These are phyloP conservation scores for Porcisia hertigi DNA, from an alignment of 208 protist species.

Conservation along the genomic window DNA sequence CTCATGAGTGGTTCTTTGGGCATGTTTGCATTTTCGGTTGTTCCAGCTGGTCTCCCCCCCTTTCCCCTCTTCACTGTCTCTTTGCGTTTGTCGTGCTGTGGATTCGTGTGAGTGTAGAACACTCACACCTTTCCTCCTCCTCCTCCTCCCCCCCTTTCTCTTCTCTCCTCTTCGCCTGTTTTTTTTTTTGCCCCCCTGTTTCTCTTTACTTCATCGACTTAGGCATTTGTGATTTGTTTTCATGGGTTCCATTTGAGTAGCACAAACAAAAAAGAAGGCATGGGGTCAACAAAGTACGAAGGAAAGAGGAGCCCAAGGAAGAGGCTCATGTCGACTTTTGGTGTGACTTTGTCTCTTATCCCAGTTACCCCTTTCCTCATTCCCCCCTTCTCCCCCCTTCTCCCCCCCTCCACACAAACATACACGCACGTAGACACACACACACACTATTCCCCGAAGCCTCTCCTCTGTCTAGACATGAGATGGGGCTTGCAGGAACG, in stretches of 20 bases:
- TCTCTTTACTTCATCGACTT: background rate
- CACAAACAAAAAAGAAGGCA: background rate
- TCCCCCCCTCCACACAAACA: background rate
- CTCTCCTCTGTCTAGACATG: too few species aligned
- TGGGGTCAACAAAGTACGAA: background rate
- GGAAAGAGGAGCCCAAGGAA: conserved; percentile 2
- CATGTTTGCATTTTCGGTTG: too few species aligned
- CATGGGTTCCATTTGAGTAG: background rate
- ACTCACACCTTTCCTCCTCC: background rate
- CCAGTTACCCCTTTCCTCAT: background rate
- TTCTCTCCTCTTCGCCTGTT: background rate
- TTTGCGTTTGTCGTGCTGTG: background rate
- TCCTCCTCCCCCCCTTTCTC: background rate
- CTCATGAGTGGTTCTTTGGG: too few species aligned
- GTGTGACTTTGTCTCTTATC: background rate
- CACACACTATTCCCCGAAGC: too few species aligned
- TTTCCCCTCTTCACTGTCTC: too few species aligned
- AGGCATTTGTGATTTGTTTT: background rate
- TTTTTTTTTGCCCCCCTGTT: background rate
- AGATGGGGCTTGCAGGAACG: too few species aligned
- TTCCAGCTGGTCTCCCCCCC: too few species aligned
- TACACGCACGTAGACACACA: background rate
- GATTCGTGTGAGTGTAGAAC: background rate
- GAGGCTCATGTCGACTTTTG: background rate
- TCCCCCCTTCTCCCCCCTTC: background rate